Percentiles rank a stretch among this genome's conserved stretches.
Evolutionary conservation across 2,329 filamentous ascomycete genomes (phyloP).

Genomic region (Colletotrichum endophyticum): DNA sequence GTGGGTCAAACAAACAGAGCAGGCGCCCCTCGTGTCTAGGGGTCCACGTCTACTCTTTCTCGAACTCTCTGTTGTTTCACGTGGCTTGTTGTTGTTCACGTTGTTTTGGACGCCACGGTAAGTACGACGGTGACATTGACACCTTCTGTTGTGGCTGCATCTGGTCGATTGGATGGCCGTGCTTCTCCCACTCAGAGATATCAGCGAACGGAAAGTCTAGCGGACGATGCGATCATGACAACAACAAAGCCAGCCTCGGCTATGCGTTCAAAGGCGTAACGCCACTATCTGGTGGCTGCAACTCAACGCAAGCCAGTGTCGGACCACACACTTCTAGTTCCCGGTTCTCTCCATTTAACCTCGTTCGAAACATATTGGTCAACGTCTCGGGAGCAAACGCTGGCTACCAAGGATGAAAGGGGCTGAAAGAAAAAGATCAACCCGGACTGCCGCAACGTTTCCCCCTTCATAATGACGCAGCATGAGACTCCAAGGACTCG

Average conservation of each 20-base stretch:
- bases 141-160: background rate
- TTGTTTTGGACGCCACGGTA: background rate
- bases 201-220: background rate
- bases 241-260: background rate
- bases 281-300: background rate
- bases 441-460: background rate
- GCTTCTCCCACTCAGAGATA: background rate
- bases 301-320: background rate
- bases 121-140: background rate
- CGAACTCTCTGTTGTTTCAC: background rate
- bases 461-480: background rate
- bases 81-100: background rate
- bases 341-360: background rate
- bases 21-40: background rate
- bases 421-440: background rate
- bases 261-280: background rate
- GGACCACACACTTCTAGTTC: background rate
- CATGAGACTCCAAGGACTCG: background rate
- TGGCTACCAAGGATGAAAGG: background rate
- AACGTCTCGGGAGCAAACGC: background rate
- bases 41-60: background rate
- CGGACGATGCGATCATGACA: background rate
- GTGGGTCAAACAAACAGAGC: background rate
- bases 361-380: background rate
- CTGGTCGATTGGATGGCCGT: background rate